phyloP scores from a whole-genome alignment of 2,329 filamentous ascomycete genomes.

The Aschersonia sp. region DNA sequence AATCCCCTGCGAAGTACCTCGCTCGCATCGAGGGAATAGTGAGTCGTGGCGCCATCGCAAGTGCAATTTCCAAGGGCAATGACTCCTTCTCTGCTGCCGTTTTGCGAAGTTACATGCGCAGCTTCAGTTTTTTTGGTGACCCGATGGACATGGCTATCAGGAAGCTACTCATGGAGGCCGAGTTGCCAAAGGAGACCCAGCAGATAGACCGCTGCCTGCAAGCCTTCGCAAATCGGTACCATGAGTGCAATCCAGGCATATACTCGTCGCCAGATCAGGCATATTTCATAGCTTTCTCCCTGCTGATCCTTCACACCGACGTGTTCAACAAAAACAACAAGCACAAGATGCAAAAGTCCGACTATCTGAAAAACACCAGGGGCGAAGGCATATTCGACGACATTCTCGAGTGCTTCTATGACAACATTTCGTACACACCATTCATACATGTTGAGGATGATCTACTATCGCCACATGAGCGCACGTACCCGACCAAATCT shows the following conservation, averaged over 20 bases:
- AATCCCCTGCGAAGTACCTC: conserved; percentile 82
- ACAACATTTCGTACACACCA: conserved; percentile 95
- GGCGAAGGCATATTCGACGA: conserved; percentile 90
- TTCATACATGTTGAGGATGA: conserved; percentile 97
- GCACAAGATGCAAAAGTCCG: conserved; percentile 91
- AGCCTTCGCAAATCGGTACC: conserved; percentile 89
- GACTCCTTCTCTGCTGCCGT: conserved; percentile 75
- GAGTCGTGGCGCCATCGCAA: conserved; percentile 69
- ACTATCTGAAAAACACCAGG: conserved; percentile 89
- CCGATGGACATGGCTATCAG: conserved; percentile 96
- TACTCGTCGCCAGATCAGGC: conserved; percentile 84
- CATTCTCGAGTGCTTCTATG: conserved; percentile 89
- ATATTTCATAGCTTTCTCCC: conserved; percentile 96
- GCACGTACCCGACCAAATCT: conserved; percentile 54
- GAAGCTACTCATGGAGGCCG: conserved; percentile 91
- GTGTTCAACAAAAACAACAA: conserved; percentile 99
- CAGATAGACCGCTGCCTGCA: conserved; percentile 93
- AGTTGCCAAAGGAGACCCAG: conserved; percentile 92
- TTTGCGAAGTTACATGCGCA: conserved; percentile 85
- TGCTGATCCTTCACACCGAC: conserved; percentile 91
- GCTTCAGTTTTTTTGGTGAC: conserved; percentile 89
- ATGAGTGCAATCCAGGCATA: conserved; percentile 96
- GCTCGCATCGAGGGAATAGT: conserved; percentile 68
- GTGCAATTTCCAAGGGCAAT: conserved; percentile 69
- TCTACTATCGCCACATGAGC: conserved; percentile 61